These are phyloP conservation scores for Zygosaccharomyces pseudobailii DNA, from an alignment of 1,139 yeast genomes.

Conservation along the genomic window DNA sequence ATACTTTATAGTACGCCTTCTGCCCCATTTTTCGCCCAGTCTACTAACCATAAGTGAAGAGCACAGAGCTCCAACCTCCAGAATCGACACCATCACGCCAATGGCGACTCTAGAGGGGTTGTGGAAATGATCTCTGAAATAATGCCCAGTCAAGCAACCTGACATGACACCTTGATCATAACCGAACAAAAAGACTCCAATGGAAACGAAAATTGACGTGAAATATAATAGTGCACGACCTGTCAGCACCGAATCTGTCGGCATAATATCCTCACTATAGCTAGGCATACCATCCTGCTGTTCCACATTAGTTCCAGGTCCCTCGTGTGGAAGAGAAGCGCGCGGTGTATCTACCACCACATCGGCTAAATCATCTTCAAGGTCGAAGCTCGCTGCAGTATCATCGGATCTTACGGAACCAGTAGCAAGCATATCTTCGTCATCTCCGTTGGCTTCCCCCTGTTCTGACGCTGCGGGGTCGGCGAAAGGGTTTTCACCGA, in stretches of 20 bases:
- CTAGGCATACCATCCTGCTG: conserved; percentile 11
- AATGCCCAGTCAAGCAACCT: conserved; percentile 68
- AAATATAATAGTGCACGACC: conserved; percentile 51
- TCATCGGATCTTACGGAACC: background rate
- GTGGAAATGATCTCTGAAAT: conserved; percentile 68
- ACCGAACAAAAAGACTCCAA: conserved; percentile 82
- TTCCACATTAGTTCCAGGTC: background rate
- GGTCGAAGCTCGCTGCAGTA: background rate
- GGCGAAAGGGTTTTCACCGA: background rate
- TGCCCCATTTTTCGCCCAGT: conserved; percentile 74
- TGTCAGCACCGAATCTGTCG: conserved; percentile 17
- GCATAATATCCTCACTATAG: conserved; percentile 13
- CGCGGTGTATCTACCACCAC: conserved; percentile 3
- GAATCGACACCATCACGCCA: conserved; percentile 79
- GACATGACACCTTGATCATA: conserved; percentile 92
- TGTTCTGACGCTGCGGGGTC: background rate
- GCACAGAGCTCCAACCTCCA: conserved; percentile 78
- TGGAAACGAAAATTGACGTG: conserved; percentile 74
- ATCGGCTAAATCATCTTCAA: conserved; percentile 1
- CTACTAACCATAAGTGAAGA: conserved; percentile 74
- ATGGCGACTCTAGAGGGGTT: conserved; percentile 64
- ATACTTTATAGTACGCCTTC: conserved; percentile 72
- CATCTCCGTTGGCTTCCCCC: background rate
- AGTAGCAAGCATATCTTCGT: background rate
- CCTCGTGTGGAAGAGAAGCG: conserved; percentile 6